Evolutionary conservation across 805 yeast genomes (phyloP).

Genomic region (Barnettozyma populi): DNA sequence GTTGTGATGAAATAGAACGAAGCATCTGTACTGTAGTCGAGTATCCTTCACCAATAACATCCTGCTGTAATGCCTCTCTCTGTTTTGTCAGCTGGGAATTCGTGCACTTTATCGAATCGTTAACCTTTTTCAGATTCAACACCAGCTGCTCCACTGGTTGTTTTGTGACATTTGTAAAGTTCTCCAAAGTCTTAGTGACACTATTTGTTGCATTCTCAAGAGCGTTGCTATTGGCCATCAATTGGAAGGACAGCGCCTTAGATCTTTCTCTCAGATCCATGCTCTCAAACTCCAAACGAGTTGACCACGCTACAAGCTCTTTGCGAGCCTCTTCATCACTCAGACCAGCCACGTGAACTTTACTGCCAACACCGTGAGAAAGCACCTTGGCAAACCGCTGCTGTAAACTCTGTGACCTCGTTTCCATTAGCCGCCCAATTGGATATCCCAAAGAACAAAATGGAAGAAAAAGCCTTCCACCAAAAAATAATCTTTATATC

Average conservation of each 20-base stretch:
- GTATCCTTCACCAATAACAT: conserved; percentile 1
- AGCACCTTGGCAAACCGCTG: conserved; percentile 1
- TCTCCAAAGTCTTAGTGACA: neutral
- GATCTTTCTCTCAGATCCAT: conserved; percentile 35
- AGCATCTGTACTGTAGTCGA: conserved; percentile 6
- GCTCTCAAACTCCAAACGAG: conserved; percentile 43
- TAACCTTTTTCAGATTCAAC: conserved; percentile 2
- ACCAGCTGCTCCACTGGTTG: conserved; percentile 4
- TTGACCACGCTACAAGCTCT: conserved; percentile 43
- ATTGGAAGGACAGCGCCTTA: conserved; percentile 12
- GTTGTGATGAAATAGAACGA: conserved; percentile 7
- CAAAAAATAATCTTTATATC: neutral
- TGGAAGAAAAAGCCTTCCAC: neutral
- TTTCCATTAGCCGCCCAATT: conserved; percentile 3
- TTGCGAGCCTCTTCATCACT: conserved; percentile 26
- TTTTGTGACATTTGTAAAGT: conserved; percentile 1
- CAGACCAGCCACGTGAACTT: conserved; percentile 9
- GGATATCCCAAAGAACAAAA: neutral
- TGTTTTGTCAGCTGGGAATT: conserved; percentile 2
- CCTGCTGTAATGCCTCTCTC: conserved; percentile 2
- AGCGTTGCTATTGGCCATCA: conserved; percentile 11
- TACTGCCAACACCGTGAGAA: neutral
- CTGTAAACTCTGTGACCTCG: neutral
- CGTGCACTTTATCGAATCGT: neutral
- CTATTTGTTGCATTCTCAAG: neutral